phyloP scores from a whole-genome alignment of 1,284 basidiomycete genomes.

The Ustilago nuda region DNA sequence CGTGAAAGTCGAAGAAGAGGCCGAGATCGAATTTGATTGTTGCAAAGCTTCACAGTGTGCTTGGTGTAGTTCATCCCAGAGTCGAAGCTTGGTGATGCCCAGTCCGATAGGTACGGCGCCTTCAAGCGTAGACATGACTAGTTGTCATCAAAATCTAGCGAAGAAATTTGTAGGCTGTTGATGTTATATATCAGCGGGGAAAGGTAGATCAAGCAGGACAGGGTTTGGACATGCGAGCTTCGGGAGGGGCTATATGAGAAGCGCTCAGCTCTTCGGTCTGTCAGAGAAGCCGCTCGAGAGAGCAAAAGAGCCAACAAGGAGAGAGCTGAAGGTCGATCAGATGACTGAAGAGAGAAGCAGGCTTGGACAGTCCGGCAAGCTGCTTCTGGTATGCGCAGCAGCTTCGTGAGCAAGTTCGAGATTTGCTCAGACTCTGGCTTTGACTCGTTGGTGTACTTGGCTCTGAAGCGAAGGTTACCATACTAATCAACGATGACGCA shows the following conservation, averaged over 20 bases:
- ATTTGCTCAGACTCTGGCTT: background rate
- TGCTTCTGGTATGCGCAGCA: background rate
- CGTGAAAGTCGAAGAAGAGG: background rate
- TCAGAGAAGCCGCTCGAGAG: background rate
- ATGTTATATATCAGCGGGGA: background rate
- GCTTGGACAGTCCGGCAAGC: constrained; percentile 8
- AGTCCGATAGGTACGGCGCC: constrained; percentile 37
- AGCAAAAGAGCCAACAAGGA: background rate
- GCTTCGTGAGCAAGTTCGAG: background rate
- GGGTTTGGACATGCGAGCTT: background rate
- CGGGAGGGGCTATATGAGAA: background rate
- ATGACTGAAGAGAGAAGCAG: constrained; percentile 1
- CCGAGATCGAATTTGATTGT: background rate
- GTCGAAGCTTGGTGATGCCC: constrained; percentile 44
- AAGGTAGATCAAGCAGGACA: background rate
- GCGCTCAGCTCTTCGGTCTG: background rate
- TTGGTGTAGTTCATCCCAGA: constrained; percentile 40
- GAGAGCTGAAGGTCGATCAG: background rate
- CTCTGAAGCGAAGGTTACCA: background rate
- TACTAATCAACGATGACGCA: background rate
- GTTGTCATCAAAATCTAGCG: background rate
- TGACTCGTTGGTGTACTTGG: background rate
- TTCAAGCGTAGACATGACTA: constrained; percentile 39
- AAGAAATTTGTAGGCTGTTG: background rate
- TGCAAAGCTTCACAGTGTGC: constrained; percentile 18